A percentile compares a stretch with the other conserved stretches of the same genome.
Conservation (phyloP, 305 asterid species). For the Salvia sclarea region DNA sequence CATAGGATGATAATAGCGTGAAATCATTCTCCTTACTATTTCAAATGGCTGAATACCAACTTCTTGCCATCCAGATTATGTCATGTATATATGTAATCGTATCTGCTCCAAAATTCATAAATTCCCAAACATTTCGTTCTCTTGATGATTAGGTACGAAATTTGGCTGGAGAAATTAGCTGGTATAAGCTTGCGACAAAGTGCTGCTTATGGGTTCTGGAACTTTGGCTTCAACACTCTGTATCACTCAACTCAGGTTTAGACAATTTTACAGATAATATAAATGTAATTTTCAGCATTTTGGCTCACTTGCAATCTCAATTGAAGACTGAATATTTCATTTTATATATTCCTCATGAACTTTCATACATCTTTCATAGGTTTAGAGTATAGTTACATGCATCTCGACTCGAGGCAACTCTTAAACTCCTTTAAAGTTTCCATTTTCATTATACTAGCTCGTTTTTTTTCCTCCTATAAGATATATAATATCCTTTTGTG, state of each 20-base stretch:
- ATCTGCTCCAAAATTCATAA: slow-evolving; percentile 24
- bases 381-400: background rate
- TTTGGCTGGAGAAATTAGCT: slow-evolving; percentile 84
- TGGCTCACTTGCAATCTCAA: slow-evolving; percentile 2
- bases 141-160: slow-evolving; percentile 53
- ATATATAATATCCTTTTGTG: background rate
- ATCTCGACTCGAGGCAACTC: background rate
- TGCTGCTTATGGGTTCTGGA: slow-evolving; percentile 98
- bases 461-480: slow-evolving; percentile 1
- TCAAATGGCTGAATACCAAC: background rate
- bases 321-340: background rate
- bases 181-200: slow-evolving; percentile 82
- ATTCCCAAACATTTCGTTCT: slow-evolving; percentile 17
- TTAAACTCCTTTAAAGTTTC: slow-evolving; percentile 3
- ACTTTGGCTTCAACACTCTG: slow-evolving; percentile 78
- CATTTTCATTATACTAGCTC: slow-evolving; percentile 1
- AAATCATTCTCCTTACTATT: background rate
- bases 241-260: slow-evolving; percentile 93
- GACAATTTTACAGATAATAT: slow-evolving; percentile 24
- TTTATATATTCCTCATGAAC: background rate
- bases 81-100: slow-evolving; percentile 5
- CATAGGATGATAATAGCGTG: background rate
- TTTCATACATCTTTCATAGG: background rate
- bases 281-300: slow-evolving; percentile 8
- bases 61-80: background rate